Evolutionary conservation across 192 early-diverging fungal genomes (phyloP), one percentile per base, ranked within the genome.

Genomic region (Linnemannia hyalina): DNA sequence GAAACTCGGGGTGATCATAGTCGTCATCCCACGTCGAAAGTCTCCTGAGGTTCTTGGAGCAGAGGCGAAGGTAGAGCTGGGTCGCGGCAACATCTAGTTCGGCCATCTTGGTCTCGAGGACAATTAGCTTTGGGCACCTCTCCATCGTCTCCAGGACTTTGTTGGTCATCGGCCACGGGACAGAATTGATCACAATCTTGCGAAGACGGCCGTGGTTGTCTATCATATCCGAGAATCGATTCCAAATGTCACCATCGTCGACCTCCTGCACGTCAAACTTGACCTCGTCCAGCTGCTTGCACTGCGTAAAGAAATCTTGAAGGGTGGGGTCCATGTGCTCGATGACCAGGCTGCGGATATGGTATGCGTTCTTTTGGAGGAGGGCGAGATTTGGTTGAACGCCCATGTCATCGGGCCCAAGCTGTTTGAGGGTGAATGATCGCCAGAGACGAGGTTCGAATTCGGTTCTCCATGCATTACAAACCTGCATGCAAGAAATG

Each of bases 401-500:
- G 4, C 22, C 42, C 1, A 29, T 15, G 13, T 52, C 26, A 6
- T 11, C 49, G 3, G 35, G 46, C 11, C 46, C n/a, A 11, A 46
- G 38, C 13, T 63, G 9, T 35, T 40, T 70, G 52, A 40, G n/a
- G 35, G 26, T 47, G 78, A 85, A 72, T 68, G 65, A 42, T 11
- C 82, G 77, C 82, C 82, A 85, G 15, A 80, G 73, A 0, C 65
- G 40, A 11, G 77, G 77, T 35, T 80, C 82, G 20, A 85, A 75
- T 38, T 76, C 73, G 8, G 38, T 4, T 47, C 49, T 80, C 82
- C 82, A 85, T 52, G 77, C 6, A 69, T 80, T 79, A 68, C 74
- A 71, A 68, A 85, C 82, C 18, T 55, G 54, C 36, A 85, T 55
- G 70, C 77, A 85, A 0, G 60, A 35, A 13, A 76, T 36, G 40